Conservation (phyloP, 2,329 filamentous ascomycete species). For the Colletotrichum trifolii region DNA sequence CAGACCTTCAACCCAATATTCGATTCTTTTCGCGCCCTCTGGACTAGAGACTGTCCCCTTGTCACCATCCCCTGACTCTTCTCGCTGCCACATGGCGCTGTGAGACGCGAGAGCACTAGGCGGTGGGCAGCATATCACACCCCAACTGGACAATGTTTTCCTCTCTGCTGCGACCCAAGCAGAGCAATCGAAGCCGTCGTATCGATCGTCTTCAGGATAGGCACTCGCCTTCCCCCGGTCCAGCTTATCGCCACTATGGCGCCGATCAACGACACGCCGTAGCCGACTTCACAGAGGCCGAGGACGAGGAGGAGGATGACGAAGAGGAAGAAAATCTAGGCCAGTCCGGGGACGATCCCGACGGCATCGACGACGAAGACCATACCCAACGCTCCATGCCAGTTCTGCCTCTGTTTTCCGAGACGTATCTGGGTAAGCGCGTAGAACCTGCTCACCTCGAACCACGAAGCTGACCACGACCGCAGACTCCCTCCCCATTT, state of each 20-base stretch:
- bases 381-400: constrained; percentile 46
- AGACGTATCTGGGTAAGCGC: constrained; percentile 76
- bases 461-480: neutral
- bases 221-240: constrained; percentile 35
- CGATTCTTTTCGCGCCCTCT: constrained; percentile 9
- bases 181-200: constrained; percentile 34
- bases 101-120: constrained; percentile 30
- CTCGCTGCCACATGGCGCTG: constrained; percentile 28
- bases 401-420: constrained; percentile 81
- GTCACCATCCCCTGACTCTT: neutral
- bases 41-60: constrained; percentile 1
- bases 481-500: constrained; percentile 85
- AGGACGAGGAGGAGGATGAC: constrained; percentile 64
- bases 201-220: constrained; percentile 29
- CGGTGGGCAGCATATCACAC: constrained; percentile 32
- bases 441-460: constrained; percentile 22
- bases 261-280: constrained; percentile 61
- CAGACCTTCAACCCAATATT: neutral
- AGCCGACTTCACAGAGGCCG: constrained; percentile 73
- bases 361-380: constrained; percentile 50
- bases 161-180: constrained; percentile 38
- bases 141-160: constrained; percentile 38
- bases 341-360: constrained; percentile 45
- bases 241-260: constrained; percentile 46
- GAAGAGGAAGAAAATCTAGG: constrained; percentile 45